Evolutionary conservation across 2,329 filamentous ascomycete genomes (phyloP), one percentile per base, ranked within the genome.

Genomic region (Mycosphaerelloides madeirae): DNA sequence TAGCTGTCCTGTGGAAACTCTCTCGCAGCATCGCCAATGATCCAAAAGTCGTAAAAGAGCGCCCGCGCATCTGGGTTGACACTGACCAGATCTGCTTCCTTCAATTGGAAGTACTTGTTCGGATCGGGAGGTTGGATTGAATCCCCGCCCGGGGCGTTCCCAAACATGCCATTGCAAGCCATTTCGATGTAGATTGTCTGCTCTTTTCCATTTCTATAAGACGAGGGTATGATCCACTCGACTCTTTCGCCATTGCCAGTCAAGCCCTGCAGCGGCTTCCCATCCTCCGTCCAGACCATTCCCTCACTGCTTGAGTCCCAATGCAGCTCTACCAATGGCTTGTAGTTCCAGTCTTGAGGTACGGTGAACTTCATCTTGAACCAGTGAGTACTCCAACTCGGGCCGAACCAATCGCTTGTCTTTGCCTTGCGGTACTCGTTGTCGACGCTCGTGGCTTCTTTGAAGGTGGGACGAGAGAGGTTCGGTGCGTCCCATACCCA

Each of bases 101-200:
- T 70, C 43, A 98, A 76, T 45, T 76, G 77, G 65, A 85, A 98
- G 63, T 85, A 86, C 58, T 78, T 85, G 72, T 96, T 81, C n/a
- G 87, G 85, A 48, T 85, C 76, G 0, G 93, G 93, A 12, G 93
- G 89, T 64, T 95, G 87, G 56, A 96, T 97, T 25, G 77, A 81
- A 65, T 94, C 87, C 19, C 87, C 88, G 15, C 84, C 84, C 0
- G 84, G 77, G 0, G 89, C 85, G 65, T 95, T 95, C 57, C 93
- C 93, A 69, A 97, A 97, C 90, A 97, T 97, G 66, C 84, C 83
- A 66, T 98, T 98, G 70, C 93, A 97, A 15, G 93, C 93, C 87
- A 97, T 95, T 71, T 98, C 93, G 53, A 98, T 84, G 66, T 96
- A 98, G 59, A 98, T 86, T 14, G 77, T 81, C 65, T 97, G 90